Percentiles rank a stretch among this genome's conserved stretches.
These are phyloP conservation scores for Pseudogymnoascus sp. DNA, from an alignment of 2,329 filamentous ascomycete species.

Conservation along the genomic window DNA sequence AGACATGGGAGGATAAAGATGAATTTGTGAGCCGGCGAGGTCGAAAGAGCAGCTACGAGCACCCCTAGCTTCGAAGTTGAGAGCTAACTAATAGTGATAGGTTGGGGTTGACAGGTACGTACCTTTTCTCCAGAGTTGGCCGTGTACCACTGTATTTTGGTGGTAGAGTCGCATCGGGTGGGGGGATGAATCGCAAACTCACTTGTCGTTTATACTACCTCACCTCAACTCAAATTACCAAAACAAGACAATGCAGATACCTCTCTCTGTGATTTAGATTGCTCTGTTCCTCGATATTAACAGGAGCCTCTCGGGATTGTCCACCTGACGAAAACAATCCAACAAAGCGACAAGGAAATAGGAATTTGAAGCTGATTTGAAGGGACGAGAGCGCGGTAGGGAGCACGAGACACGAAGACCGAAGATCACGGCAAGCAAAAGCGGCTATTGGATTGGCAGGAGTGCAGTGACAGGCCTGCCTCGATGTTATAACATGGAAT, in stretches of 20 bases:
- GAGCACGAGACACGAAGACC: background rate
- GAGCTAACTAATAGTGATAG: background rate
- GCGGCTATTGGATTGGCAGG: background rate
- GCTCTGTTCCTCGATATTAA: background rate
- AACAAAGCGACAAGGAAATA: background rate
- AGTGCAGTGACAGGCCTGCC: background rate
- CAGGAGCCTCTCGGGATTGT: background rate
- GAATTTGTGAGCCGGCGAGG: background rate
- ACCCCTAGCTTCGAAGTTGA: background rate
- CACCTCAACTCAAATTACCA: background rate
- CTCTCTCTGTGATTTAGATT: background rate
- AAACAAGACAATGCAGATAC: background rate
- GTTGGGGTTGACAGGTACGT: conserved; percentile 5
- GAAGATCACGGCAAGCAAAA: background rate
- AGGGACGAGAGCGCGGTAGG: background rate
- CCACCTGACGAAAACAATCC: conserved; percentile 3
- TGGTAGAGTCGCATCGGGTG: conserved; percentile 1
- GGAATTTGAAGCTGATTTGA: background rate
- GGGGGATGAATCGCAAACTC: background rate
- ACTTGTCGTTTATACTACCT: background rate
- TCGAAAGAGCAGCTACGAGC: background rate
- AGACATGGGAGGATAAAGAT: background rate
- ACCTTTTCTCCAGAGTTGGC: conserved; percentile 1
- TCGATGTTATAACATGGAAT: background rate
- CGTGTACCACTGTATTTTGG: background rate